Base-by-base conservation (phyloP, 495 filamentous ascomycete species). In the Xylona heveae region DNA sequence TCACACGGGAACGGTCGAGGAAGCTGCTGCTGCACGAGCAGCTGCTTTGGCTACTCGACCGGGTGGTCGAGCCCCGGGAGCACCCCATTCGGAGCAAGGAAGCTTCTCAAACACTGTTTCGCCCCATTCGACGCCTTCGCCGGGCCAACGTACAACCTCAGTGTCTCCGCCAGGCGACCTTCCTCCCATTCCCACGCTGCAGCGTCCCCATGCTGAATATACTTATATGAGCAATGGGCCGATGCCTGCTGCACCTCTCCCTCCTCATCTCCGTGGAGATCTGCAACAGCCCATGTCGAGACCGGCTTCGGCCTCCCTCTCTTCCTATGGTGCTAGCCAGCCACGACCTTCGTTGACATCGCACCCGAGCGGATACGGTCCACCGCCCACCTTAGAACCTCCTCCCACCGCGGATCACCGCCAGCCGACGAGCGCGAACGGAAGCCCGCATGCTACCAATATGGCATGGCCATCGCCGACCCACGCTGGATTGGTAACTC, bases 1-100 rank as follows among this genome's bases (percentile, higher is more conserved):
- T 35, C 88, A 97, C 45, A 88, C 79, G 19, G 88, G 84, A 4
- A 95, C 84, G 0, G 74, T 97, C 13, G 88, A 93, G 46, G 88
- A 97, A 48, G 78, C 88, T 5, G 82, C 79, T 4, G 76, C 71
- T 3, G 81, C 84, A 6, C 92, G 81, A 0, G 83, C 82, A 24
- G 82, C 83, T 18, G 74, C 73, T 27, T 60, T 84, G 43, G 72
- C 68, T n/a, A 59, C 69, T 19, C 57, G 66, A 31, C 55, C 57
- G 36, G 52, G 64, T 54, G 49, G 64, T 52, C 42, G 65, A 54
- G 47, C 59, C 21, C 47, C 64, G 30, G 61, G 64, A 31, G 61
- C 58, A 19, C 59, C 66, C 24, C 64, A 65, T 19, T 82, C 80
- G n/a, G 70, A 76, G 38, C 76, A 77, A 20, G 74, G 78, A 26